Evolutionary conservation across 805 yeast species (phyloP).

Genomic region (Priceomyces melissophilus): DNA sequence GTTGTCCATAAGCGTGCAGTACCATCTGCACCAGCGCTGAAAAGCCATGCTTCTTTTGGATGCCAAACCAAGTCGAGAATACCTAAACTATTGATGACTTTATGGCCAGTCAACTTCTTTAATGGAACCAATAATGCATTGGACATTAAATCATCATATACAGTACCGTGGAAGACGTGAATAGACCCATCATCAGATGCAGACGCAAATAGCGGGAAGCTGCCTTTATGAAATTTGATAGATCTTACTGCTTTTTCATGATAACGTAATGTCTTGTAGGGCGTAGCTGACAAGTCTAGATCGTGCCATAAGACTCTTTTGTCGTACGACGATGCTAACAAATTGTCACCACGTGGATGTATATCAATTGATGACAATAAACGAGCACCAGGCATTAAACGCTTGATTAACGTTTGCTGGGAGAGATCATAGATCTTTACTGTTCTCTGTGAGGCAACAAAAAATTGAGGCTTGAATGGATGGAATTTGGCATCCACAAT

Average conservation of each 20-base stretch:
- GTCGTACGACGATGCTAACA: slow-evolving; percentile 88
- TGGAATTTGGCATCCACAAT: slow-evolving; percentile 96
- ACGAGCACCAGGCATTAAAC: slow-evolving; percentile 91
- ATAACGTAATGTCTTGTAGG: slow-evolving; percentile 92
- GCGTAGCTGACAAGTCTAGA: slow-evolving; percentile 80
- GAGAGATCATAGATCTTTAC: slow-evolving; percentile 87
- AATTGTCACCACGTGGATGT: slow-evolving; percentile 95
- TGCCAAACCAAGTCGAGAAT: slow-evolving; percentile 91
- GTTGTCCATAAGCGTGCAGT: slow-evolving; percentile 97
- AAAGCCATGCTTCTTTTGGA: slow-evolving; percentile 97
- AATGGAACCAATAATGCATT: slow-evolving; percentile 94
- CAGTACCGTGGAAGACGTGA: slow-evolving; percentile 95
- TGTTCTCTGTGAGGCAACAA: slow-evolving; percentile 91
- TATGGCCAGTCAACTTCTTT: slow-evolving; percentile 90
- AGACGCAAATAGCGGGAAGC: slow-evolving; percentile 86
- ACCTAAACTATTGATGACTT: slow-evolving; percentile 74
- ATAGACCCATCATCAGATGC: slow-evolving; percentile 93
- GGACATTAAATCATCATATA: slow-evolving; percentile 91
- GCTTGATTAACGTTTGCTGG: slow-evolving; percentile 78
- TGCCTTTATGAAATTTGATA: slow-evolving; percentile 80
- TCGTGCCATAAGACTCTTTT: slow-evolving; percentile 98
- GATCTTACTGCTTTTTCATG: slow-evolving; percentile 93
- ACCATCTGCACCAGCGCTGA: slow-evolving; percentile 96
- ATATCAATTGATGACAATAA: slow-evolving; percentile 90
- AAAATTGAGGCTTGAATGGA: slow-evolving; percentile 90